Conservation (phyloP, 164 flowering plant species). For the Aristolochia fimbriata region DNA sequence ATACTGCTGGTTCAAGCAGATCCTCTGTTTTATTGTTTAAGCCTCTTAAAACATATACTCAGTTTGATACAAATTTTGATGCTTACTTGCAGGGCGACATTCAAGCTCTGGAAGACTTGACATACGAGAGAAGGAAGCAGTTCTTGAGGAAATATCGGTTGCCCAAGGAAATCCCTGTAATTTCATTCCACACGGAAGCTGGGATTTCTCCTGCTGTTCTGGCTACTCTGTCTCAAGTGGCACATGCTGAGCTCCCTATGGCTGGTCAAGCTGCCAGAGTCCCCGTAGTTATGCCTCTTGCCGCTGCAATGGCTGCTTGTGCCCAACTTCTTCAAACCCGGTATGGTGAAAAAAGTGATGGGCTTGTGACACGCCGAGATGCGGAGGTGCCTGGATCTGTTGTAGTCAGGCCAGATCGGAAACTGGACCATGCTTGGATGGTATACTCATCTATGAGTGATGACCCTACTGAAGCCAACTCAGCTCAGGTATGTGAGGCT, state of each 20-base stretch:
- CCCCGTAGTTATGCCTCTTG: constrained; percentile 81
- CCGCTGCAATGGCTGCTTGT: constrained; percentile 93
- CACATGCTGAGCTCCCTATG: constrained; percentile 81
- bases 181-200: constrained; percentile 90
- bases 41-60: no score
- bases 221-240: constrained; percentile 76
- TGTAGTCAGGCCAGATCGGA: constrained; percentile 67
- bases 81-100: constrained; percentile 58
- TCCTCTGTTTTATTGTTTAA: no score
- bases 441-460: constrained; percentile 71
- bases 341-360: constrained; percentile 90
- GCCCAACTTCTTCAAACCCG: constrained; percentile 77
- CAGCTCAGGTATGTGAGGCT: constrained; percentile 92
- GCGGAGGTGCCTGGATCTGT: constrained; percentile 95
- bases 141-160: constrained; percentile 55
- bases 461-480: constrained; percentile 59
- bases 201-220: constrained; percentile 65
- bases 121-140: constrained; percentile 72
- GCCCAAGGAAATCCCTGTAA: constrained; percentile 75
- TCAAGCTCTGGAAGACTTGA: constrained; percentile 84
- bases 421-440: constrained; percentile 97
- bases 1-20: no score
- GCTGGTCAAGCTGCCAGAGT: constrained; percentile 48
- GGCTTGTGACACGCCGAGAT: constrained; percentile 91
- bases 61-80: neutral